These are phyloP conservation scores for Leccinum obscurum DNA, from an alignment of 768 basidiomycete species.

Conservation along the genomic window DNA sequence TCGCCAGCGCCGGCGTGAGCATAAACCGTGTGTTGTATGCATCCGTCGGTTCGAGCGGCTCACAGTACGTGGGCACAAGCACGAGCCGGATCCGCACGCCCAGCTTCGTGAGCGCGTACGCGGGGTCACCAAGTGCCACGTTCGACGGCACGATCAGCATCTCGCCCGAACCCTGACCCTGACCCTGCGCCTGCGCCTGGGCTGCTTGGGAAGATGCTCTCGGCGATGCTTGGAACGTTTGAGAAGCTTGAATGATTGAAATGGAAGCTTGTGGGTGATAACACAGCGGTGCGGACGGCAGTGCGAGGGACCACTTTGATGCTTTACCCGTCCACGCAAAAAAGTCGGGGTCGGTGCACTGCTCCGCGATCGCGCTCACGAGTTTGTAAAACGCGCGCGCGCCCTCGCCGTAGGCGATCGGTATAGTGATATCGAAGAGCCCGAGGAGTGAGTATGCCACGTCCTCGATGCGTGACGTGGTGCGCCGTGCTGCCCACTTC, in stretches of 20 bases:
- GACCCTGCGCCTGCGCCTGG: too few relatives aligned
- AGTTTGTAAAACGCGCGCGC: constrained; percentile 24
- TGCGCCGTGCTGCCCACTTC: constrained; percentile 25
- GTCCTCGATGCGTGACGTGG: constrained; percentile 25
- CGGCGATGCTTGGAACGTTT: too few relatives aligned
- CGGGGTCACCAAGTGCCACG: constrained; percentile 20
- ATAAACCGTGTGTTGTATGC: constrained; percentile 12
- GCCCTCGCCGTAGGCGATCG: constrained; percentile 27
- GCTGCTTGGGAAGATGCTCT: too few relatives aligned
- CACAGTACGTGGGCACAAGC: constrained; percentile 25
- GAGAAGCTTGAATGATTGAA: too few relatives aligned
- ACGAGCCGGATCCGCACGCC: constrained; percentile 20
- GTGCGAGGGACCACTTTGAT: constrained; percentile 25
- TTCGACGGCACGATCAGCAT: constrained; percentile 5
- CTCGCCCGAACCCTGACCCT: constrained; percentile 3
- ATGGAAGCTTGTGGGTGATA: constrained; percentile 9
- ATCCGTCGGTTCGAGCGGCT: constrained; percentile 20
- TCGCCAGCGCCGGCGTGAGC: constrained; percentile 21
- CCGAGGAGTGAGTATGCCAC: constrained; percentile 26
- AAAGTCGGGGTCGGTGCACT: constrained; percentile 22
- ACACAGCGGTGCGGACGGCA: constrained; percentile 26
- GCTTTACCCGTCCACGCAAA: constrained; percentile 26
- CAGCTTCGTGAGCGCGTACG: constrained; percentile 26
- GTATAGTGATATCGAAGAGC: constrained; percentile 23
- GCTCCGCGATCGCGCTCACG: constrained; percentile 16